Evolutionary conservation across 2,329 filamentous ascomycete genomes (phyloP).

Genomic region (Nemania sp.): DNA sequence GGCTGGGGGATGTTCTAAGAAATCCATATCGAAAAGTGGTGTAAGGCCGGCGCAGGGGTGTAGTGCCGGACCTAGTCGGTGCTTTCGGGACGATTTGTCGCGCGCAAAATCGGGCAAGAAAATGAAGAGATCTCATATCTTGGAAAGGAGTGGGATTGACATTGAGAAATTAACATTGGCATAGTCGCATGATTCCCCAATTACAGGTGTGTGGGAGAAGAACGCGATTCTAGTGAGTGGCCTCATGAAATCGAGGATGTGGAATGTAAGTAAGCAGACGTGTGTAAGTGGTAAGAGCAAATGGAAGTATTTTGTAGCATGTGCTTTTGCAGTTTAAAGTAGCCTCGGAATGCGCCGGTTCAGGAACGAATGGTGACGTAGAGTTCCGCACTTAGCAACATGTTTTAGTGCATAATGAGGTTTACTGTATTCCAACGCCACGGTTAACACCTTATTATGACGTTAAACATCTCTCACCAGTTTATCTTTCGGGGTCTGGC

Average conservation of each 20-base stretch:
- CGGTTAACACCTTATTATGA: not conserved
- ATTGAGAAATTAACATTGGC: constrained; percentile 26
- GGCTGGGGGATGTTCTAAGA: constrained; percentile 19
- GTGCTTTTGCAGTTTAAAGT: not conserved
- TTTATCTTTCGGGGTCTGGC: not conserved
- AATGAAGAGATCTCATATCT: constrained; percentile 60
- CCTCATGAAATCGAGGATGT: constrained; percentile 6
- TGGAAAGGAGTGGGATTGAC: constrained; percentile 25
- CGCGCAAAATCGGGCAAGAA: constrained; percentile 59
- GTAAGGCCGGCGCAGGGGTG: constrained; percentile 38
- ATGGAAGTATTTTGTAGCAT: not conserved
- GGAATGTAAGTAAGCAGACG: no score
- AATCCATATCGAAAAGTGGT: constrained; percentile 41
- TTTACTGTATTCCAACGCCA: constrained; percentile 1
- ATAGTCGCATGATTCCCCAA: constrained; percentile 27
- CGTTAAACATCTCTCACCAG: not conserved
- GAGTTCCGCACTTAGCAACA: not conserved
- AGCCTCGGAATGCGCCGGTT: constrained; percentile 30
- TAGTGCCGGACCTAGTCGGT: constrained; percentile 33
- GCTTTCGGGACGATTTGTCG: constrained; percentile 49
- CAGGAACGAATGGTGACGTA: constrained; percentile 37
- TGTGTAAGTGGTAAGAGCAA: no score
- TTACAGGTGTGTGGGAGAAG: not conserved
- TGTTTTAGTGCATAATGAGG: not conserved
- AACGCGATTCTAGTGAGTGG: not conserved